phyloP scores from a whole-genome alignment of 768 basidiomycete species.

The Russula sp. region DNA sequence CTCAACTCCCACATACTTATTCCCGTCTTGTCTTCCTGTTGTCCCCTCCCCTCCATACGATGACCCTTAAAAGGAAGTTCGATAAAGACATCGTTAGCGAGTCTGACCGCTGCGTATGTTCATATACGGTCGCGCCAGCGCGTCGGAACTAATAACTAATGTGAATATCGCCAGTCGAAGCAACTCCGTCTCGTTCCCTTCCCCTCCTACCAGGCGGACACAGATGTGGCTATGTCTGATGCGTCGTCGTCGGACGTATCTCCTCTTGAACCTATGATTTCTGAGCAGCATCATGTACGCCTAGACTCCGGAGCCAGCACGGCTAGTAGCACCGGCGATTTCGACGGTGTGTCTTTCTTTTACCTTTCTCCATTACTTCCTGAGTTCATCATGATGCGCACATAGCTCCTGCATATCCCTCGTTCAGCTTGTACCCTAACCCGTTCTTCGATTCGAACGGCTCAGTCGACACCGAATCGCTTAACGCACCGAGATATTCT shows the following conservation, averaged over 20 bases:
- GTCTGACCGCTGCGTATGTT: slow-evolving; percentile 34
- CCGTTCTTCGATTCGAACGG: slow-evolving; percentile 27
- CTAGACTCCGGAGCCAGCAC: slow-evolving; percentile 62
- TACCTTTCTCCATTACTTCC: not conserved
- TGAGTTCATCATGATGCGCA: slow-evolving; percentile 31
- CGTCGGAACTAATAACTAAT: slow-evolving; percentile 18
- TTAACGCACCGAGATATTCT: slow-evolving; percentile 26
- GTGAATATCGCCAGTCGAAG: slow-evolving; percentile 38
- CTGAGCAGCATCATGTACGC: slow-evolving; percentile 51
- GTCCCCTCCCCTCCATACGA: slow-evolving; percentile 30
- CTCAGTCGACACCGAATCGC: slow-evolving; percentile 44
- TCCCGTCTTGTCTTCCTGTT: slow-evolving; percentile 8
- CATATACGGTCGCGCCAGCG: slow-evolving; percentile 6
- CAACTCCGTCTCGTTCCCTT: slow-evolving; percentile 73
- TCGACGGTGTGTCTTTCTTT: slow-evolving; percentile 28
- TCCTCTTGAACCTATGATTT: slow-evolving; percentile 51
- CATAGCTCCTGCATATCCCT: slow-evolving; percentile 46
- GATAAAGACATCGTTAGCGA: slow-evolving; percentile 52
- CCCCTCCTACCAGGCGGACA: slow-evolving; percentile 50
- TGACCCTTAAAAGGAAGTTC: slow-evolving; percentile 76
- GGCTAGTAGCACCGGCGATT: slow-evolving; percentile 39
- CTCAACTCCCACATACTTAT: slow-evolving; percentile 13
- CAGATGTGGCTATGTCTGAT: slow-evolving; percentile 66
- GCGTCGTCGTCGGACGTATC: slow-evolving; percentile 32
- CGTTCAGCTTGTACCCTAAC: slow-evolving; percentile 49